Evolutionary conservation across 208 protist genomes (phyloP), one percentile per base, ranked within the genome.

Genomic region (Acanthamoeba royreba): DNA sequence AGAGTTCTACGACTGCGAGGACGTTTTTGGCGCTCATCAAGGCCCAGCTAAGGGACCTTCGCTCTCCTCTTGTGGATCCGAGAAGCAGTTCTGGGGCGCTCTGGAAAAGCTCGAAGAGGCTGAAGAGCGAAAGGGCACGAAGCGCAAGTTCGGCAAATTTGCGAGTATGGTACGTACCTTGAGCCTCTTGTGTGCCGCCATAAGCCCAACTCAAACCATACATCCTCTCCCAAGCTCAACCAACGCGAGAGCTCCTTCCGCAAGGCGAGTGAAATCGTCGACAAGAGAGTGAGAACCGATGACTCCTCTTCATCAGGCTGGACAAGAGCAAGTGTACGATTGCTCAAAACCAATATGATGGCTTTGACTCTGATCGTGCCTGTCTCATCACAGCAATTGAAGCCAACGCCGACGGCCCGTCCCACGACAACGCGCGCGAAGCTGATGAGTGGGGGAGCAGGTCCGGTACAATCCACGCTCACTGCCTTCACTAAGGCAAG

Each of bases 61-160:
- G 31, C 33, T 87, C 25, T n/a, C 19, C n/a, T 38, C 33, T 9
- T 61, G 79, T 4, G 79, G 79, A 2, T 87, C 79, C 13, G 79
- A 87, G 31, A 58, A 87, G 49, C 43, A 87, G 79, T 87, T 87
- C 79, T 87, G 79, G 79, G 42, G 28, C 28, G 40, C 43, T n/a
- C 49, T 87, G 31, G 79, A 52, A 15, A 55, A 43, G 0, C 17
- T 87, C 43, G 79, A 87, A 19, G 43, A 87, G 33, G 49, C 22
- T 4, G 79, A 87, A 19, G 79, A 87, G 79, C 28, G 46, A 19
- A 87, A 46, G 49, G 49, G 79, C 42, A 55, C 47, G 28, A 87
- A 87, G 49, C 22, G 79, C 0, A 87, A 87, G 49, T 87, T 87
- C 13, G 79, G 79, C 79, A 87, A 87, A 38, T 87, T 87, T 31